A percentile compares a stretch with the other conserved stretches of the same genome.
Conservation (phyloP, 2,329 filamentous ascomycete species). For the Talaromyces sp. region DNA sequence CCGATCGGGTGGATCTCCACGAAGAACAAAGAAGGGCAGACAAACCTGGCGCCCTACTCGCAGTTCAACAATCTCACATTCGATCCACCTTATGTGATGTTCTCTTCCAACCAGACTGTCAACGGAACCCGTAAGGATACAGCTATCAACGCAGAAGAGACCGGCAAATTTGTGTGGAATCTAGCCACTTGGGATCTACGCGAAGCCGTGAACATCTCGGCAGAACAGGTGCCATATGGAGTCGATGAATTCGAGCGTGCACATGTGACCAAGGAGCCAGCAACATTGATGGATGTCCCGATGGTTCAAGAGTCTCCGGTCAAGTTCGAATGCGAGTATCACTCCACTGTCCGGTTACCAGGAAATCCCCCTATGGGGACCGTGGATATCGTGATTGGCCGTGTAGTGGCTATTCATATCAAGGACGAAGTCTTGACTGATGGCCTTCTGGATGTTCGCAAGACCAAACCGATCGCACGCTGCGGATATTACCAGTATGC, state of each 20-base stretch:
- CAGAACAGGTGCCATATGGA: slow-evolving; percentile 52
- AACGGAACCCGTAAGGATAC: slow-evolving; percentile 57
- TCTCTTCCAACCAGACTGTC: slow-evolving; percentile 60
- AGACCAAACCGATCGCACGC: slow-evolving; percentile 62
- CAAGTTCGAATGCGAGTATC: slow-evolving; percentile 61
- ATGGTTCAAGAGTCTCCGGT: slow-evolving; percentile 60
- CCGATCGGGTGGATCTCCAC: slow-evolving; percentile 68
- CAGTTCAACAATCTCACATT: slow-evolving; percentile 68
- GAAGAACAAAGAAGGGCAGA: slow-evolving; percentile 47
- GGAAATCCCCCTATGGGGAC: slow-evolving; percentile 61
- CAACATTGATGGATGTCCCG: slow-evolving; percentile 45
- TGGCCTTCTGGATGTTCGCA: slow-evolving; percentile 58
- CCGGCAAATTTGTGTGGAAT: slow-evolving; percentile 62
- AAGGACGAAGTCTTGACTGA: slow-evolving; percentile 57
- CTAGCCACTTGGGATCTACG: slow-evolving; percentile 61
- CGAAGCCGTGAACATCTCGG: slow-evolving; percentile 58
- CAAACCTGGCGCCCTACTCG: slow-evolving; percentile 63
- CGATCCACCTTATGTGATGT: slow-evolving; percentile 66
- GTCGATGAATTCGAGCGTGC: slow-evolving; percentile 60
- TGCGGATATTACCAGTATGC: slow-evolving; percentile 65
- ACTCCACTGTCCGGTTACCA: slow-evolving; percentile 58
- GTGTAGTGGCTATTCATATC: slow-evolving; percentile 61
- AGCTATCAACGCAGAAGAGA: slow-evolving; percentile 58
- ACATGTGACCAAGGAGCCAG: slow-evolving; percentile 53
- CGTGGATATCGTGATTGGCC: slow-evolving; percentile 61